Evolutionary conservation across 257 asterid genomes (phyloP).

Genomic region (Eustoma russellianum): DNA sequence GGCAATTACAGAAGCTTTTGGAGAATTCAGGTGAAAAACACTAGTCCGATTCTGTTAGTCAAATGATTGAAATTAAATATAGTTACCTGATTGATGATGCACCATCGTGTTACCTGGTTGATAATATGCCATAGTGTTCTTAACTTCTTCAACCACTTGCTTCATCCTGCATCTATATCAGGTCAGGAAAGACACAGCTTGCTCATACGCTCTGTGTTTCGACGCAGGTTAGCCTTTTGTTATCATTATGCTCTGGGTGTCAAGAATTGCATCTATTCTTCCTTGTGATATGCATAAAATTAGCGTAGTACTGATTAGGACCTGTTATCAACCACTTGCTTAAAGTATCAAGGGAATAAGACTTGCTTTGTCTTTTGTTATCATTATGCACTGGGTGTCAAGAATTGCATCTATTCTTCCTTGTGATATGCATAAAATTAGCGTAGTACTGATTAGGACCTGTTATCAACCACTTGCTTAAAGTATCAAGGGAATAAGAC

Average conservation of each 20-base stretch:
- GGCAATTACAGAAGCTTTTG: constrained; percentile 95
- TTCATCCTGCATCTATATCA: constrained; percentile 28
- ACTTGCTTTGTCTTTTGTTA: too few relatives aligned
- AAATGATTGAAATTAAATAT: not conserved
- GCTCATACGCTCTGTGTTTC: constrained; percentile 97
- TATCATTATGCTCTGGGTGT: not conserved
- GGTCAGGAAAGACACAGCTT: constrained; percentile 98
- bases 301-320: not conserved
- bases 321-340: not conserved
- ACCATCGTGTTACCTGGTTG: not conserved
- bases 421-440: not conserved
- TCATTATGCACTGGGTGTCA: not conserved
- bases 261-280: not conserved
- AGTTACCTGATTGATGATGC: not conserved
- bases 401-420: not conserved
- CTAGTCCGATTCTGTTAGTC: not conserved
- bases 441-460: not conserved
- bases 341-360: not conserved
- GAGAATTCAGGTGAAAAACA: constrained; percentile 72
- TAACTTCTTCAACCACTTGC: constrained; percentile 14
- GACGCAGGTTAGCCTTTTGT: constrained; percentile 61
- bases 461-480: not conserved
- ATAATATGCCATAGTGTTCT: not conserved
- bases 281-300: not conserved
- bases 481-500: not conserved